Evolutionary conservation across 1,284 basidiomycete species (phyloP).

Genomic region (Trametes hirsuta): DNA sequence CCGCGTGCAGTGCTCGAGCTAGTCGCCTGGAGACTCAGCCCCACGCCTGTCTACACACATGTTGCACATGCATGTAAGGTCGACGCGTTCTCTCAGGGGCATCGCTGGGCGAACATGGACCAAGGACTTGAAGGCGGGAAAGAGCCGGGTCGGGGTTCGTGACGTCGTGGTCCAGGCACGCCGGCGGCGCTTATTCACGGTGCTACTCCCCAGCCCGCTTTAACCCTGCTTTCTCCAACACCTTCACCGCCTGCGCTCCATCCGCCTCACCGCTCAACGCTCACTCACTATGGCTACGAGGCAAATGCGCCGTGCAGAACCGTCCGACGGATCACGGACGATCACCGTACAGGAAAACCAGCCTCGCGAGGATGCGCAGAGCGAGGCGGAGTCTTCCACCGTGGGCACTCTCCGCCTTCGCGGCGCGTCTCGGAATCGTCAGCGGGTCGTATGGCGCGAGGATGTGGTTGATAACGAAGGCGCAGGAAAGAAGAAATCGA

Average conservation of each 20-base stretch:
- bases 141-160: background rate
- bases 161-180: background rate
- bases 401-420: conserved; percentile 59
- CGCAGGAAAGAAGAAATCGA: conserved; percentile 79
- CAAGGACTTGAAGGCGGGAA: background rate
- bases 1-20: too few relatives aligned
- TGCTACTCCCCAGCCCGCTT: background rate
- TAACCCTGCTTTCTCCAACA: conserved; percentile 6
- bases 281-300: conserved; percentile 6
- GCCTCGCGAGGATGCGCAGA: conserved; percentile 37
- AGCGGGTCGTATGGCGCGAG: conserved; percentile 75
- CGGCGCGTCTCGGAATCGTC: conserved; percentile 46
- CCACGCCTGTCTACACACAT: too few relatives aligned
- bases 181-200: background rate
- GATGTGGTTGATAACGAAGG: conserved; percentile 85
- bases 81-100: too few relatives aligned
- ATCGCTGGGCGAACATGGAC: background rate
- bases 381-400: conserved; percentile 21
- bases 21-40: too few relatives aligned
- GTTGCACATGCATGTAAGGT: too few relatives aligned
- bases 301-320: conserved; percentile 30
- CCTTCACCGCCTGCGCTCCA: background rate
- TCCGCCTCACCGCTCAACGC: background rate
- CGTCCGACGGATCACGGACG: conserved; percentile 61
- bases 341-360: conserved; percentile 51